Evolutionary conservation across 768 basidiomycete species (phyloP).

Genomic region (Macrolepiota dolichaula): DNA sequence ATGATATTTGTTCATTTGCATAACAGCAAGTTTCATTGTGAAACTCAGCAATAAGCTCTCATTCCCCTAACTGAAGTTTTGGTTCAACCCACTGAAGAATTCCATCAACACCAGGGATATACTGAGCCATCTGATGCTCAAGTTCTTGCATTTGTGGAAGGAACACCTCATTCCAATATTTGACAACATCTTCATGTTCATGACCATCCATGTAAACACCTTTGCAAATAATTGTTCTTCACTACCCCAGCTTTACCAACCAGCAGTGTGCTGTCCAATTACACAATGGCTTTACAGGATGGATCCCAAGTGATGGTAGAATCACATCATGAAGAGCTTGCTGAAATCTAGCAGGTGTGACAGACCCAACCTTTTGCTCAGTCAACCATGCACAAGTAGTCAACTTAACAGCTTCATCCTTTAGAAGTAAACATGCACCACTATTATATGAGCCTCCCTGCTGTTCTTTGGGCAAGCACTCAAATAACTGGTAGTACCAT

Average conservation of each 20-base stretch:
- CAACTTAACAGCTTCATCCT: slow-evolving; percentile 21
- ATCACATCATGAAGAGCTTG: slow-evolving; percentile 24
- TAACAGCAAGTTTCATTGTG: slow-evolving; percentile 30
- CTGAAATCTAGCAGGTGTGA: slow-evolving; percentile 25
- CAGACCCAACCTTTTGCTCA: slow-evolving; percentile 24
- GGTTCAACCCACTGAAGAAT: slow-evolving; percentile 19
- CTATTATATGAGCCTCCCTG: slow-evolving; percentile 17
- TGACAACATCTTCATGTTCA: slow-evolving; percentile 30
- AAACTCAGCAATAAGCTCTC: slow-evolving; percentile 23
- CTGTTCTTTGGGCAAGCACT: slow-evolving; percentile 25
- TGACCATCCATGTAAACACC: slow-evolving; percentile 27
- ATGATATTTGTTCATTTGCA: slow-evolving; percentile 19
- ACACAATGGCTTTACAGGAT: slow-evolving; percentile 20
- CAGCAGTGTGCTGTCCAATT: slow-evolving; percentile 32
- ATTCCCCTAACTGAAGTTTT: slow-evolving; percentile 19
- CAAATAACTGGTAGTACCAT: slow-evolving; percentile 30
- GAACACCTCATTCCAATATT: slow-evolving; percentile 27
- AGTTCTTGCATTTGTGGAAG: slow-evolving; percentile 22
- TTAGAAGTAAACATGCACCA: slow-evolving; percentile 13
- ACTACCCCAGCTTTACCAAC: slow-evolving; percentile 32
- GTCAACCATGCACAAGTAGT: slow-evolving; percentile 33
- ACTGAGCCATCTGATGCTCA: slow-evolving; percentile 14
- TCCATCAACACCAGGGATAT: slow-evolving; percentile 12
- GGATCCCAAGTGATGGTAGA: slow-evolving; percentile 28
- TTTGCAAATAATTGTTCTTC: slow-evolving; percentile 22